Evolutionary conservation across 306 rosid genomes (phyloP), one percentile per base, ranked within the genome.

Genomic region (Dicorynia guianensis): DNA sequence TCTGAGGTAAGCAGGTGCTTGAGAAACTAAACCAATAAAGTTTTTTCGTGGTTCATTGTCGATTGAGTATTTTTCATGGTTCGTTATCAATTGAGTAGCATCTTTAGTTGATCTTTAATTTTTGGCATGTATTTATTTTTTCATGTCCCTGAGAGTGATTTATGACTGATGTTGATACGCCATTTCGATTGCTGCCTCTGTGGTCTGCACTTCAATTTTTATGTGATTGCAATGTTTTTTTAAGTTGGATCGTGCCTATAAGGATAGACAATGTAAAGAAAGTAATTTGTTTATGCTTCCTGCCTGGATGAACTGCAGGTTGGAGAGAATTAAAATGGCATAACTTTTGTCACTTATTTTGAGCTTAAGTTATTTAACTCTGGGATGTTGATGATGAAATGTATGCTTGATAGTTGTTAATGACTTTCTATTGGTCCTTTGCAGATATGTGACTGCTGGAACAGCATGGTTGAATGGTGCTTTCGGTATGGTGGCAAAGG

Each of bases 381-480:
- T 75, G 40, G 5, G 52, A 6, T 9, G 35, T 18, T 68, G 69
- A 54, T 36, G 42, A 72, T 36, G 61, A 58, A 62, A 43, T 30
- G 46, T 53, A 69, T 12, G 35, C 63, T 46, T 4, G 60, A 52
- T 20, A 15, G 44, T 50, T 25, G 30, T 56, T 15, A 8, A 63
- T 65, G 58, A 74, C 53, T 55, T 10, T 30, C 47, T 40, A 60
- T 43, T 76, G 74, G 33, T 75, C 50, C 61, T 73, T 61, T 71
- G 72, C 86, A 95, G 98, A 88, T 95, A 92, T 47, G 97, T 90
- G 66, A 87, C 92, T 10, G 89, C 92, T 0, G 90, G 99, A 77
- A 78, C 97, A 48, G 68, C 97, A 7, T 95, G 99, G 99, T 75
- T 95, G 64, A 95, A 89, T 74, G 97, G 97, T 67, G 97, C 99